Percentiles rank a stretch among this genome's conserved stretches.
phyloP scores from a whole-genome alignment of 345 rosid species.

The Eucalyptus melliodora region DNA sequence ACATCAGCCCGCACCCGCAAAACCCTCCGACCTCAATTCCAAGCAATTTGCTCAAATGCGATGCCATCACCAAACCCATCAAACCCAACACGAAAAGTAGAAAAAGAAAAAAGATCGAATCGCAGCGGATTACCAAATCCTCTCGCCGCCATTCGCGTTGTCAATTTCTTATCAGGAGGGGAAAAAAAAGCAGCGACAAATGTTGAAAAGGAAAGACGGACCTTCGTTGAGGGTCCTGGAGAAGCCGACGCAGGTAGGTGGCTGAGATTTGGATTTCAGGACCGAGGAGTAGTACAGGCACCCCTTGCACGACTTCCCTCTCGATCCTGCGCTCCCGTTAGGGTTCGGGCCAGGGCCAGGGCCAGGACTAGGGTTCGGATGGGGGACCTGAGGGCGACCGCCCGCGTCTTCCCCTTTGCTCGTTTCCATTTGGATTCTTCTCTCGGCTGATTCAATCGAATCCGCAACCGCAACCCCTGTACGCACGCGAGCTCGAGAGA shows the following conservation, averaged over 20 bases:
- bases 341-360: background rate
- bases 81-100: background rate
- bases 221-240: constrained; percentile 24
- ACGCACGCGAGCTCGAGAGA: background rate
- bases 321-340: background rate
- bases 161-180: background rate
- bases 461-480: background rate
- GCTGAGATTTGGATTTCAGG: constrained; percentile 14
- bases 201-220: background rate
- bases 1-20: background rate
- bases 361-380: background rate
- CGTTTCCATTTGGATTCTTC: background rate
- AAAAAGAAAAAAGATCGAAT: background rate
- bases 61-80: background rate
- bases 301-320: constrained; percentile 37
- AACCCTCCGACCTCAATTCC: background rate
- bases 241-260: constrained; percentile 34
- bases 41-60: background rate
- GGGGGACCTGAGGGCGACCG: background rate
- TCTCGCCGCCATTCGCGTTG: background rate
- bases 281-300: constrained; percentile 25
- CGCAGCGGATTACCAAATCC: background rate
- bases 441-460: background rate
- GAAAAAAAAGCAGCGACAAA: background rate
- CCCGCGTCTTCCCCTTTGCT: background rate